Base-by-base conservation (phyloP, 805 yeast species). In the Suhomyces canberraensis region DNA sequence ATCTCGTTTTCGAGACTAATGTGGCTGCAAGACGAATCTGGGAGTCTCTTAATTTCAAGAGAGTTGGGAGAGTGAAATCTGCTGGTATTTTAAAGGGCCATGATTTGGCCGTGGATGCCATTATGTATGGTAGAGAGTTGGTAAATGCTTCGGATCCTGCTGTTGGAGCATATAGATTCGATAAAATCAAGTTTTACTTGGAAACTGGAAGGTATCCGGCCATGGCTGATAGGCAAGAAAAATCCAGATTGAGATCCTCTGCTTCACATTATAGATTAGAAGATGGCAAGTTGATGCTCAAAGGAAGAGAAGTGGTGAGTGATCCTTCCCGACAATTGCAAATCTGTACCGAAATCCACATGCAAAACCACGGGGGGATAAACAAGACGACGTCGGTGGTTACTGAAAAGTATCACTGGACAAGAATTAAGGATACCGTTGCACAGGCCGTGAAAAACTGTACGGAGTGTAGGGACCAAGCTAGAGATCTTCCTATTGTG, bases 191-290 rank as follows among this genome's bases (percentile, higher is more conserved):
- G 50, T 77, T 73, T 44, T 91, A 89, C 55, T 64, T 91, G 39
- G 84, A 82, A 47, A 81, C 93, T 0, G 95, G 96, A 1, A 73
- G 76, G 47, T 91, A 91, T 51, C 98, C 98, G 0, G 83, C 84
- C 16, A 75, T 78, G 66, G 78, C 88, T 17, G 86, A 81, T 49
- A 74, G 96, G 35, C 83, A 76, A 47, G 97, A 89, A 46, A 88
- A 88, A 60, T 83, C 96, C n/a, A 69, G 97, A 37, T 67, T 91
- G 39, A 66, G 98, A 33, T 76, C 95, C 0, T 69, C 78, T 4
- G 85, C 96, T 0, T 79, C 89, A 4, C 88, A 84, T 45, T 93
- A 91, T 57, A 63, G 79, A 9, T 60, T 88, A 1, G 66, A 73
- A 16, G 76, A 81, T 53, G 96, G 93, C 0, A 81, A 79, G 52